Base-by-base conservation (phyloP, 2,329 filamentous ascomycete genomes). In the Trichoderma simmonsii region DNA sequence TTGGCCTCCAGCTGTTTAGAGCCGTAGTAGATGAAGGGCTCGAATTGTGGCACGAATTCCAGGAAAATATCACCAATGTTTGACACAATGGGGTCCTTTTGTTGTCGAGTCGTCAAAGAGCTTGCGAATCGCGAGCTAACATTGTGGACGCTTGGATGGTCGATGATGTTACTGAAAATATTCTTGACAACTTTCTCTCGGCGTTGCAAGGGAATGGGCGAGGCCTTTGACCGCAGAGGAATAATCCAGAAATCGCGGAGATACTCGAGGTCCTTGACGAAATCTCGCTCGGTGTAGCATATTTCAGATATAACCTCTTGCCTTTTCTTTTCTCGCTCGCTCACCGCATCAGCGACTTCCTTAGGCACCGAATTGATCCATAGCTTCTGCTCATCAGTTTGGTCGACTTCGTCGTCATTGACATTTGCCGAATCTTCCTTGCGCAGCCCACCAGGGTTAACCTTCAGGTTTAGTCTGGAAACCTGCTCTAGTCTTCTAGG, bases 331-430 rank as follows among this genome's bases (percentile, higher is more conserved):
- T 99, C 96, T 75, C 89, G 90, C 76, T 99, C 96, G 64, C 90
- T 91, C 34, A 98, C 91, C 78, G 91, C 93, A 76, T 98, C 95
- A 0, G 95, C 94, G 71, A 99, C 86, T 80, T 98, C 96, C 81
- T 97, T 96, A 1, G 95, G 93, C 43, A 99, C 96, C 15, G 95
- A 97, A 81, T 98, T 98, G 82, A 99, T 99, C 96, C 96, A 99
- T 48, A 99, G 88, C 82, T 98, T 98, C 84, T 98, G 96, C 81
- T 98, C 95, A 78, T 98, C 94, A 36, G 92, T 93, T 77, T 96
- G 92, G 72, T 95, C 92, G 56, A 81, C 85, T 74, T 96, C 93
- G 76, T 97, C 94, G 78, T 97, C 95, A 78, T 96, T 79, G 86
- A 87, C 80, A 48, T 84, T 84, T 15, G 85, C 83, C 26, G 85